Evolutionary conservation across 345 rosid genomes (phyloP).

Genomic region (Gossypioides kirkii): DNA sequence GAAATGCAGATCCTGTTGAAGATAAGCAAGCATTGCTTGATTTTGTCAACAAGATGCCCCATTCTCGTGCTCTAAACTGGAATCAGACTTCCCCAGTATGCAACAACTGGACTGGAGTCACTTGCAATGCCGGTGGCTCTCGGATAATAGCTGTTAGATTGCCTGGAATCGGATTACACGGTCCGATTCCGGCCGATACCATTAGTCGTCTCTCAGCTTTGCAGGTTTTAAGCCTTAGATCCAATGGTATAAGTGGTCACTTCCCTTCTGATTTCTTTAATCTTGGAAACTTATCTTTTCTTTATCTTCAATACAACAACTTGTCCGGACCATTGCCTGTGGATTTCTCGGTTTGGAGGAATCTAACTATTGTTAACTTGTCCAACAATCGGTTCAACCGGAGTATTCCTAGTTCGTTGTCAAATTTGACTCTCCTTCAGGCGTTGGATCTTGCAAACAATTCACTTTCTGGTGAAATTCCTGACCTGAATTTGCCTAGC

Average conservation of each 20-base stretch:
- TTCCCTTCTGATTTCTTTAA: constrained; percentile 64
- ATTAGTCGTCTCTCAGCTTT: constrained; percentile 66
- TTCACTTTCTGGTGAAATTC: constrained; percentile 68
- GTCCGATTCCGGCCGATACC: constrained; percentile 65
- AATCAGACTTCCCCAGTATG: constrained; percentile 46
- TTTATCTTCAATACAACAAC: constrained; percentile 68
- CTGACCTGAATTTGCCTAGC: constrained; percentile 50
- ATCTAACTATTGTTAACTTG: constrained; percentile 59
- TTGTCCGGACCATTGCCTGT: constrained; percentile 60
- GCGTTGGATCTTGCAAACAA: constrained; percentile 79
- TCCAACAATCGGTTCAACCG: constrained; percentile 72
- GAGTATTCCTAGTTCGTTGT: constrained; percentile 54
- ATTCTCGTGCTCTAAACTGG: constrained; percentile 61
- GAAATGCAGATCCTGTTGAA: constrained; percentile 46
- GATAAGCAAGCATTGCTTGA: constrained; percentile 75
- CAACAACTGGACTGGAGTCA: constrained; percentile 65
- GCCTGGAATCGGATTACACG: constrained; percentile 76
- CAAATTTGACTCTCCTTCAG: constrained; percentile 54
- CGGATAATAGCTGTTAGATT: constrained; percentile 61
- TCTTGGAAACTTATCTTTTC: constrained; percentile 58
- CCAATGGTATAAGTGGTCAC: constrained; percentile 55
- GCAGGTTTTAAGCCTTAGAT: constrained; percentile 74
- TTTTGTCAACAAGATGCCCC: constrained; percentile 40
- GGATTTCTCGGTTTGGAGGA: constrained; percentile 53
- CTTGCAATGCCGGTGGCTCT: constrained; percentile 52